Conservation (phyloP, 257 asterid species). For the Primulina huaijiensis region DNA sequence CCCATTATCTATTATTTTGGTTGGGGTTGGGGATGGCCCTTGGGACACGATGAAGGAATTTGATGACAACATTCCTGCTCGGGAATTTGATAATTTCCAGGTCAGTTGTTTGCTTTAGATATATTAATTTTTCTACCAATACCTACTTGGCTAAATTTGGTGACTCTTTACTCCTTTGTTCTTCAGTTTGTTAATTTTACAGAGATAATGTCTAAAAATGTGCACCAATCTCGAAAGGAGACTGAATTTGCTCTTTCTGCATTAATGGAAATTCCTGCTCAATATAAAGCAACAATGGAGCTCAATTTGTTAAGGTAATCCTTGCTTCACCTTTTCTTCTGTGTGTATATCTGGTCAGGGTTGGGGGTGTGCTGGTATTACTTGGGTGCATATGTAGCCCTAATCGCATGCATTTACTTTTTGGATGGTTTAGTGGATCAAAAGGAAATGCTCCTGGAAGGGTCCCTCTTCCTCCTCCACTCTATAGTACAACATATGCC, state of each 20-base stretch:
- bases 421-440: constrained; percentile 29
- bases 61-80: constrained; percentile 82
- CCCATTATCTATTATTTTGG: constrained; percentile 75
- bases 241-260: constrained; percentile 93
- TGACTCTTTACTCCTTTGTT: constrained; percentile 13
- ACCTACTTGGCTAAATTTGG: neutral
- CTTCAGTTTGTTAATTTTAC: constrained; percentile 93
- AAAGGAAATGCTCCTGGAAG: constrained; percentile 35
- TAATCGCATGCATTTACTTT: neutral
- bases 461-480: constrained; percentile 54
- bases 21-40: constrained; percentile 97
- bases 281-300: constrained; percentile 93
- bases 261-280: constrained; percentile 91
- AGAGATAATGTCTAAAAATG: constrained; percentile 77
- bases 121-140: neutral
- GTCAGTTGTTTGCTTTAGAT: constrained; percentile 32
- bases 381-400: neutral
- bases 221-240: constrained; percentile 70
- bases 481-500: constrained; percentile 29
- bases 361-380: neutral
- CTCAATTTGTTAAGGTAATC: constrained; percentile 80
- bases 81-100: constrained; percentile 88
- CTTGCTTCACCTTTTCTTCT: neutral
- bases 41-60: constrained; percentile 96
- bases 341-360: neutral